Conservation (phyloP, 2,329 filamentous ascomycete genomes). For the Clarireedia monteithiana region DNA sequence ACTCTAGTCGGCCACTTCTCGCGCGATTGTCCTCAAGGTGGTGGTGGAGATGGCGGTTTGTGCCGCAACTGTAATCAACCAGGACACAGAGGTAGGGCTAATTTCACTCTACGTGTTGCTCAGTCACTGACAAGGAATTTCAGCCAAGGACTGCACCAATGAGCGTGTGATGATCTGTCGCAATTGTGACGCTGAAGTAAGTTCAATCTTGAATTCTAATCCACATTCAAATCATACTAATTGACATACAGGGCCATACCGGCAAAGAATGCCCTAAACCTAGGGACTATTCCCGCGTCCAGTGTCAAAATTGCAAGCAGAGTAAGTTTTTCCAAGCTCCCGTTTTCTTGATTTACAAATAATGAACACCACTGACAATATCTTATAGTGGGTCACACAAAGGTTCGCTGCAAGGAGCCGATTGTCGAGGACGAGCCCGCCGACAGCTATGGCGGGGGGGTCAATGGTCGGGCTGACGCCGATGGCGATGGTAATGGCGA, state of each 20-base stretch:
- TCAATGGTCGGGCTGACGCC: conserved; percentile 9
- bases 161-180: conserved; percentile 29
- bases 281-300: conserved; percentile 44
- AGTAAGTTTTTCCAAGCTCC: conserved; percentile 25
- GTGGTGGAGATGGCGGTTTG: conserved; percentile 42
- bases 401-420: conserved; percentile 34
- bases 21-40: conserved; percentile 55
- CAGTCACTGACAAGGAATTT: background rate
- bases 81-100: conserved; percentile 41
- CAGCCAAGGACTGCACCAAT: conserved; percentile 40
- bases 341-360: conserved; percentile 3
- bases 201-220: background rate
- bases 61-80: conserved; percentile 58
- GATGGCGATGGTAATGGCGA: conserved; percentile 6
- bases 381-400: conserved; percentile 32
- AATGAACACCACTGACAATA: background rate
- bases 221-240: background rate
- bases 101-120: background rate
- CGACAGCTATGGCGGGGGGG: conserved; percentile 20
- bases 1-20: conserved; percentile 50
- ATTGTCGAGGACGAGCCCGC: conserved; percentile 15
- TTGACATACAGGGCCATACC: conserved; percentile 40
- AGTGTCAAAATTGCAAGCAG: conserved; percentile 49
- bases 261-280: conserved; percentile 52
- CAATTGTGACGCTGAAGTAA: conserved; percentile 51